These are phyloP conservation scores for Austroboletus festivus DNA, from an alignment of 768 basidiomycete species.

Conservation along the genomic window DNA sequence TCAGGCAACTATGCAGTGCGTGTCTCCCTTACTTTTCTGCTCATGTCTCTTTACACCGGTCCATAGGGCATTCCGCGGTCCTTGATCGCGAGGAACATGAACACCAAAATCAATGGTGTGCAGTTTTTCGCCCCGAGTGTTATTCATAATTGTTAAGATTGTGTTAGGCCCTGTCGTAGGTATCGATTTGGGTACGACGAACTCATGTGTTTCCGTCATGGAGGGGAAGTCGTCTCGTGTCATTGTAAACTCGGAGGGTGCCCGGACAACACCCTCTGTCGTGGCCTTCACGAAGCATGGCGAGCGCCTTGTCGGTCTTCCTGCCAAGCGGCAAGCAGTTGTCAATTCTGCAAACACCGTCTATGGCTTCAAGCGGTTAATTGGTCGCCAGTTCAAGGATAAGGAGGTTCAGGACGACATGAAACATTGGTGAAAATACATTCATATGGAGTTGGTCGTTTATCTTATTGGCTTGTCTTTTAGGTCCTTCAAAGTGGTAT, in stretches of 20 bases:
- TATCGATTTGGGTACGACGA: slow-evolving; percentile 95
- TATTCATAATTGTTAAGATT: background rate
- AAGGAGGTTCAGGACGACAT: slow-evolving; percentile 91
- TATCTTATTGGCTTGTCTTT: background rate
- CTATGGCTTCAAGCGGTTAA: slow-evolving; percentile 90
- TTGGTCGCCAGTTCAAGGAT: slow-evolving; percentile 92
- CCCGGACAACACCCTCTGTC: slow-evolving; percentile 95
- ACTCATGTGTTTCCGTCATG: slow-evolving; percentile 92
- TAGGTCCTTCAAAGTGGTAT: slow-evolving; percentile 81
- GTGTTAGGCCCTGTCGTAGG: slow-evolving; percentile 80
- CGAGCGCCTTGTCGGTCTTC: slow-evolving; percentile 92
- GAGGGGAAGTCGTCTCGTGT: slow-evolving; percentile 94
- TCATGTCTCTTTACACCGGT: slow-evolving; percentile 5
- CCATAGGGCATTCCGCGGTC: slow-evolving; percentile 63
- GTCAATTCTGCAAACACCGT: slow-evolving; percentile 94
- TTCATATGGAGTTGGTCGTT: background rate
- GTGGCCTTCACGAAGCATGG: slow-evolving; percentile 99
- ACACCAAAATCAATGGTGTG: slow-evolving; percentile 87
- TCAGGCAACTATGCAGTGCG: slow-evolving; percentile 63
- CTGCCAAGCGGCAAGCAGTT: slow-evolving; percentile 95
- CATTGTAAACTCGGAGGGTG: slow-evolving; percentile 97
- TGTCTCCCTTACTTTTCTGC: slow-evolving; percentile 1
- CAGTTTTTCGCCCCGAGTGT: background rate
- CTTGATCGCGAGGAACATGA: slow-evolving; percentile 87
- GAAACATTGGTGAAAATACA: slow-evolving; percentile 62